Evolutionary conservation across 805 yeast genomes (phyloP).

Genomic region (Ogataea siamensis): DNA sequence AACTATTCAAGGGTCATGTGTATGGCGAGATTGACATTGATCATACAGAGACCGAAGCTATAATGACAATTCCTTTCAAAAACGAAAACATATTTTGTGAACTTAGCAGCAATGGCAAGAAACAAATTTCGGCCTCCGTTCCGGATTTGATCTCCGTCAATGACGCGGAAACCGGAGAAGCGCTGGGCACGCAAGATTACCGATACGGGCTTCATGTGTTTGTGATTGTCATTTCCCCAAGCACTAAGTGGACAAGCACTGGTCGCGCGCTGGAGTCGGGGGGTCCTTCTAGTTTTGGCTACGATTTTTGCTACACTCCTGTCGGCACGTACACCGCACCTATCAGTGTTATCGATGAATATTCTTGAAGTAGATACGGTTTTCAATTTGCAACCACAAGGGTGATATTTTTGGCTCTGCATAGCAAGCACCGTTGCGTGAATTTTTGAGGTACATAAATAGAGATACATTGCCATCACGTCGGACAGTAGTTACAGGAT

Average conservation of each 20-base stretch:
- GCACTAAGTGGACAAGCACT: conserved; percentile 33
- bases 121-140: conserved; percentile 34
- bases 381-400: not conserved
- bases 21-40: conserved; percentile 39
- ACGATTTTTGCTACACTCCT: conserved; percentile 35
- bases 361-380: conserved; percentile 6
- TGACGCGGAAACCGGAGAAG: conserved; percentile 39
- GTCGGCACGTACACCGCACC: conserved; percentile 27
- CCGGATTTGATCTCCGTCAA: conserved; percentile 42
- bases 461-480: no score
- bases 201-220: conserved; percentile 42
- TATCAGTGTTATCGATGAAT: conserved; percentile 4
- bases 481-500: no score
- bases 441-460: no score
- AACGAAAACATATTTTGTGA: conserved; percentile 42
- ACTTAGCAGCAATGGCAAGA: conserved; percentile 18
- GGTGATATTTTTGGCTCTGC: not conserved
- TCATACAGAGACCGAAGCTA: conserved; percentile 15
- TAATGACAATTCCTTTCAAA: conserved; percentile 39
- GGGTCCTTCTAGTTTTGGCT: conserved; percentile 36
- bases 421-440: no score
- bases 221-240: conserved; percentile 38
- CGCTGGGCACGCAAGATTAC: conserved; percentile 45
- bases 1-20: conserved; percentile 40
- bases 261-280: conserved; percentile 38